Base-by-base conservation (phyloP, 805 yeast species). In the Starmerella powellii region DNA sequence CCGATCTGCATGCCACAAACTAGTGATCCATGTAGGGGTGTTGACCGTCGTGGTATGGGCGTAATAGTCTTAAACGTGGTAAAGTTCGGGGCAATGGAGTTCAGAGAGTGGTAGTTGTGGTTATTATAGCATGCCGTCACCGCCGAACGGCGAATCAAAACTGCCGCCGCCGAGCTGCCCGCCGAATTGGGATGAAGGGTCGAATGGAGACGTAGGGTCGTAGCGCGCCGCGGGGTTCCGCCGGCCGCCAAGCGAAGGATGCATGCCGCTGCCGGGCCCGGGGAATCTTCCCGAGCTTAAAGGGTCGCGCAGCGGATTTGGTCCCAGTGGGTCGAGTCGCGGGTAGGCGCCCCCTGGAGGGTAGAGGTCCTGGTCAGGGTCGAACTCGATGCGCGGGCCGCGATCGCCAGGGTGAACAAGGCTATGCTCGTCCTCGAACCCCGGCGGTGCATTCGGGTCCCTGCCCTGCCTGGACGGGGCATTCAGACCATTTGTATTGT, bases 351-450 rank as follows among this genome's bases (percentile, higher is more conserved):
- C 48, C 2, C 67, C 68, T 1, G 66, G 64, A 10, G 70, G 70
- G 33, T 58, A 50, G 24, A 64, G 41, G 39, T 65, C 70, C 16
- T 49, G 50, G 18, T 58, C 58, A 21, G 70, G 70, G 33, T 61
- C 56, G 6, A 57, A 54, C n/a, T 21, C 28, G 2, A 47, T 11
- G 17, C 28, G 2, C 1, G 48, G 48, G 10, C 42, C 44, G 15
- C 16, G 26, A 13, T 12, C 19, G 19, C 12, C 38, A 37, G 6
- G 13, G 16, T 8, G 21, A 8, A 35, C 38, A 34, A 62, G 46
- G 35, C 60, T 59, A 40, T 58, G 57, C 43, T 65, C 69, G 49
- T 70, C 72, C 32, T 70, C 74, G 48, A 70, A 64, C 6, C 63
- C 67, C 1, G 69, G 69, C 6, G 64, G 63, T 2, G 52, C 53